Percentiles rank a stretch among this genome's conserved stretches.
These are phyloP conservation scores for Penicillium italicum DNA, from an alignment of 2,329 filamentous ascomycete species.

Conservation along the genomic window DNA sequence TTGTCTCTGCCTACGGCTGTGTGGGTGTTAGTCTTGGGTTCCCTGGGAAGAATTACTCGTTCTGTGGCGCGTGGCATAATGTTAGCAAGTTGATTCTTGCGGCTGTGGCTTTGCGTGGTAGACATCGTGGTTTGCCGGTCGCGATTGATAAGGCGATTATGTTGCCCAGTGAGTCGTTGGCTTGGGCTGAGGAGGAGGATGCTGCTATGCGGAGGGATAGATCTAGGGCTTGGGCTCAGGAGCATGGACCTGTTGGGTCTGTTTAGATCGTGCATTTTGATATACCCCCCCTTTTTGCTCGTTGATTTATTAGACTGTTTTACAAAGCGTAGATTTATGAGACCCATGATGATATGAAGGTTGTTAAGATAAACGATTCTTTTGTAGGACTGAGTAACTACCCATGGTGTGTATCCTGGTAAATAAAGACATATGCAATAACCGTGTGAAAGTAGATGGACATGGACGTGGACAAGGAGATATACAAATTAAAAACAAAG, in stretches of 20 bases:
- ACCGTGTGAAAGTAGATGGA: constrained; percentile 8
- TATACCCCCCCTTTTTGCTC: neutral
- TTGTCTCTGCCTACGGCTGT: constrained; percentile 54
- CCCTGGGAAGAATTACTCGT: constrained; percentile 53
- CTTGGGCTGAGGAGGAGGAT: constrained; percentile 44
- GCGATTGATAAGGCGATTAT: constrained; percentile 53
- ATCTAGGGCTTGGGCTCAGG: constrained; percentile 21
- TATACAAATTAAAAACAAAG: constrained; percentile 13
- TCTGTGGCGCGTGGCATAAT: constrained; percentile 53
- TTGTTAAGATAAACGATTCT: constrained; percentile 10
- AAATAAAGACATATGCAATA: constrained; percentile 15
- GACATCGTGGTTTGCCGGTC: constrained; percentile 56
- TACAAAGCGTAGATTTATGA: neutral
- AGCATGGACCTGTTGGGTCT: constrained; percentile 25
- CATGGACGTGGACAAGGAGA: constrained; percentile 7
- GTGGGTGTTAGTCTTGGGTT: constrained; percentile 60
- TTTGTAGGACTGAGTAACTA: constrained; percentile 6
- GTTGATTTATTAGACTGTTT: neutral
- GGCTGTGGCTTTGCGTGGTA: constrained; percentile 55
- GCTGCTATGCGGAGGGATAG: constrained; percentile 33
- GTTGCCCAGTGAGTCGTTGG: constrained; percentile 39
- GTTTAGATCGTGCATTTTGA: constrained; percentile 15
- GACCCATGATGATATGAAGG: constrained; percentile 7
- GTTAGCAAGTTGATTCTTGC: constrained; percentile 58
- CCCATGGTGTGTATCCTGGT: constrained; percentile 10